Evolutionary conservation across 2,329 filamentous ascomycete genomes (phyloP).

Genomic region (Neonectria magnoliae): DNA sequence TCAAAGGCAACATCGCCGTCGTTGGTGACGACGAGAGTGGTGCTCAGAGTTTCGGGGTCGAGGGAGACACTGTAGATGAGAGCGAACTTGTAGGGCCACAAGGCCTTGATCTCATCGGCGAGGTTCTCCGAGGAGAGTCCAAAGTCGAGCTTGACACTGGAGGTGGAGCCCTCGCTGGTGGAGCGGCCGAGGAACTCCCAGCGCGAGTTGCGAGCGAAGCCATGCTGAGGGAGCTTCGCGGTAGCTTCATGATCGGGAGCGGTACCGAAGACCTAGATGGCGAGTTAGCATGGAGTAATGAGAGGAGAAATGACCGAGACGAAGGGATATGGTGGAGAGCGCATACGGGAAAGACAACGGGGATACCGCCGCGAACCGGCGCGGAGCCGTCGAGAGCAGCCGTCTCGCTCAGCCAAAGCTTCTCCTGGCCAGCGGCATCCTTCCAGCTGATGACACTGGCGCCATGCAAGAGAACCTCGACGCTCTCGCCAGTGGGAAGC

Average conservation of each 20-base stretch:
- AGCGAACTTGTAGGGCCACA: slow-evolving; percentile 89
- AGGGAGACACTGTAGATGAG: slow-evolving; percentile 94
- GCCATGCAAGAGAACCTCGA: slow-evolving; percentile 88
- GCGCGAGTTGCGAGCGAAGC: slow-evolving; percentile 86
- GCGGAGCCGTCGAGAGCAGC: slow-evolving; percentile 88
- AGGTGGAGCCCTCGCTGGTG: slow-evolving; percentile 63
- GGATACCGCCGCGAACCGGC: slow-evolving; percentile 90
- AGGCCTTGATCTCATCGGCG: slow-evolving; percentile 71
- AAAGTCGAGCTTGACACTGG: slow-evolving; percentile 92
- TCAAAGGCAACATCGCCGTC: slow-evolving; percentile 85
- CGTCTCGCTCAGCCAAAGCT: slow-evolving; percentile 84
- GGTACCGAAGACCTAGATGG: slow-evolving; percentile 81
- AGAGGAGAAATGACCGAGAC: not conserved
- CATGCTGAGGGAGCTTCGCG: slow-evolving; percentile 86
- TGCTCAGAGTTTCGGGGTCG: slow-evolving; percentile 77
- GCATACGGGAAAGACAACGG: slow-evolving; percentile 89
- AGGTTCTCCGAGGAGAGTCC: slow-evolving; percentile 82
- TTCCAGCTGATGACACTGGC: slow-evolving; percentile 97
- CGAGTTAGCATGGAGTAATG: not conserved
- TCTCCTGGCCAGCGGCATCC: slow-evolving; percentile 79
- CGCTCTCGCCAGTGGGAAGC: slow-evolving; percentile 85
- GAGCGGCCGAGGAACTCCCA: slow-evolving; percentile 97
- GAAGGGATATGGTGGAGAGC: not conserved
- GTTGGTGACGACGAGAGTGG: slow-evolving; percentile 88
- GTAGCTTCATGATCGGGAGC: slow-evolving; percentile 81